A percentile compares a stretch with the other conserved stretches of the same genome.
Evolutionary conservation across 257 asterid species (phyloP).

Genomic region (Salvia splendens): DNA sequence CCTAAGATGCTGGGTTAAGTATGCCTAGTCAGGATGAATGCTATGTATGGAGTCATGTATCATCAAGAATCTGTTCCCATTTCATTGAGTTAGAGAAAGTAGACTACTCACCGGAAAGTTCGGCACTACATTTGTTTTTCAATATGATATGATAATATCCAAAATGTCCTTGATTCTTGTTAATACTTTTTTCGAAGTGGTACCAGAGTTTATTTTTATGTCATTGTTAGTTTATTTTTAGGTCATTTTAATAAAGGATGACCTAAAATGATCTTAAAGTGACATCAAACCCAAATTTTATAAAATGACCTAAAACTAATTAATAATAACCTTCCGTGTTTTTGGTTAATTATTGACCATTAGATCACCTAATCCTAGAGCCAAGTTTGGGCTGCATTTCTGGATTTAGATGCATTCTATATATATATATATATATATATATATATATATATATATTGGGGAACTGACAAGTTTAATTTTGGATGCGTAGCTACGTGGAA

Average conservation of each 20-base stretch:
- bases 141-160: neutral
- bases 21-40: neutral
- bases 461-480: slow-evolving; percentile 19
- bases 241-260: too few relatives aligned
- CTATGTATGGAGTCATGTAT: neutral
- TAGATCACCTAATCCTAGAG: too few relatives aligned
- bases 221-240: too few relatives aligned
- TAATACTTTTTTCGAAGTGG: neutral
- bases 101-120: slow-evolving; percentile 14
- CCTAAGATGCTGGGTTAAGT: neutral
- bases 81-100: slow-evolving; percentile 22
- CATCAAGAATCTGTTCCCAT: slow-evolving; percentile 15
- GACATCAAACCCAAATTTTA: too few relatives aligned
- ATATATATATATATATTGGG: neutral
- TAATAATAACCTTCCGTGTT: too few relatives aligned
- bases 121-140: neutral
- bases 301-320: too few relatives aligned
- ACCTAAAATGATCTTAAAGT: too few relatives aligned
- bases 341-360: too few relatives aligned
- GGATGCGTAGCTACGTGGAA: slow-evolving; percentile 68
- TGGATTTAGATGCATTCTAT: too few relatives aligned
- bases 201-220: slow-evolving; percentile 3
- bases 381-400: too few relatives aligned
- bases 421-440: neutral
- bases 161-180: neutral